A percentile compares a stretch with the other conserved stretches of the same genome.
Evolutionary conservation across 371 early-diverging fungal genomes (phyloP).

Genomic region (Rhizopus sp.): DNA sequence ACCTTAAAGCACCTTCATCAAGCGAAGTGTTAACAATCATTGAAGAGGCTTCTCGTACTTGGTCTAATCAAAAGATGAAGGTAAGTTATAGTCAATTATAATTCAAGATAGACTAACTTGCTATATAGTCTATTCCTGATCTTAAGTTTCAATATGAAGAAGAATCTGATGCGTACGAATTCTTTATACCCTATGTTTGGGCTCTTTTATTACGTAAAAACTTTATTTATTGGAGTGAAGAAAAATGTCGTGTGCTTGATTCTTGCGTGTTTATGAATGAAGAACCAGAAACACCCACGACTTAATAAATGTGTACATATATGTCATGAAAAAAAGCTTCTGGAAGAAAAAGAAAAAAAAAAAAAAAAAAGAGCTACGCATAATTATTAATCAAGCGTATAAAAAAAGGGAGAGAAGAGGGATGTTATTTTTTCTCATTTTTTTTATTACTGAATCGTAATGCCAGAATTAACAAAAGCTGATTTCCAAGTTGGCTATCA

Average conservation of each 20-base stretch:
- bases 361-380: neutral
- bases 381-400: neutral
- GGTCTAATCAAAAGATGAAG: conserved; percentile 62
- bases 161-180: conserved; percentile 60
- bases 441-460: neutral
- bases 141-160: conserved; percentile 73
- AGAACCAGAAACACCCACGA: conserved; percentile 4
- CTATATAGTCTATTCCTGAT: conserved; percentile 47
- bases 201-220: conserved; percentile 56
- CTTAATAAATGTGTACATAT: neutral
- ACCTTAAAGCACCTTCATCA: conserved; percentile 67
- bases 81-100: conserved; percentile 22
- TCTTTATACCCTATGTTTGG: conserved; percentile 79
- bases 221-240: conserved; percentile 73
- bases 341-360: neutral
- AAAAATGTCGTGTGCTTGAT: conserved; percentile 58
- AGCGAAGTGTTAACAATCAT: conserved; percentile 67
- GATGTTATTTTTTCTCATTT: no score
- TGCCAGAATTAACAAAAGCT: neutral
- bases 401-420: neutral
- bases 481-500: conserved; percentile 51
- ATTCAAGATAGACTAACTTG: neutral
- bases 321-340: neutral
- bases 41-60: conserved; percentile 67
- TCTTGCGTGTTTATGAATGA: conserved; percentile 43